phyloP scores from a whole-genome alignment of 441 rosid species.

The Adansonia grandidieri region DNA sequence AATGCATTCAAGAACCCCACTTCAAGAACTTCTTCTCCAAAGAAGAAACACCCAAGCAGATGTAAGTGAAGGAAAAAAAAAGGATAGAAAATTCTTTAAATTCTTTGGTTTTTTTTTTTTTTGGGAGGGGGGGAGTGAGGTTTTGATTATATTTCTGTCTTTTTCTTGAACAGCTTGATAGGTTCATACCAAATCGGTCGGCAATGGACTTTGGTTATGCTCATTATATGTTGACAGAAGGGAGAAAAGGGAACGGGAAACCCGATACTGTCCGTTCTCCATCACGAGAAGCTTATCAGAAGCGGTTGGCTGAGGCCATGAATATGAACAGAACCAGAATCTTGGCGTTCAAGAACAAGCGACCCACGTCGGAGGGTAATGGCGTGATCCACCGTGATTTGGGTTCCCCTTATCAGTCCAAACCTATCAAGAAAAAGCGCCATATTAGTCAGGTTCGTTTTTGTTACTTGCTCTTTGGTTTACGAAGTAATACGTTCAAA shows the following conservation, averaged over 20 bases:
- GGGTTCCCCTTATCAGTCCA: not conserved
- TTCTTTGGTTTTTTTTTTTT: not conserved
- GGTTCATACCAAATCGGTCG: constrained; percentile 56
- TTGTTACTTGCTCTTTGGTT: not conserved
- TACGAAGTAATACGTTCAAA: not conserved
- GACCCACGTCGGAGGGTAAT: not conserved
- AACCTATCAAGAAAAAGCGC: not conserved
- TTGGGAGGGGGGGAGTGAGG: not conserved
- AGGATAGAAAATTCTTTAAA: too few relatives aligned
- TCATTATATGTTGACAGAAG: constrained; percentile 46
- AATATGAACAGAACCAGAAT: constrained; percentile 49
- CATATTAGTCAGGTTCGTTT: not conserved
- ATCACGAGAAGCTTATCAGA: constrained; percentile 40
- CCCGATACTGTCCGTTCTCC: constrained; percentile 29
- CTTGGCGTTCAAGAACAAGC: constrained; percentile 46
- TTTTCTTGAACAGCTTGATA: constrained; percentile 42
- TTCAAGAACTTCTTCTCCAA: not conserved
- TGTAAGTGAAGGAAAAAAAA: not conserved
- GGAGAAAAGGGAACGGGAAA: constrained; percentile 38
- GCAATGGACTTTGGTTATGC: constrained; percentile 63
- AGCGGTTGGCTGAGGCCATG: constrained; percentile 37
- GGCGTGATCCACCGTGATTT: not conserved
- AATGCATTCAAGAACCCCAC: not conserved
- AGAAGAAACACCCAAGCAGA: not conserved
- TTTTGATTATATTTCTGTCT: not conserved